Evolutionary conservation across 2,329 filamentous ascomycete species (phyloP).

Genomic region (Colletotrichum karsti): DNA sequence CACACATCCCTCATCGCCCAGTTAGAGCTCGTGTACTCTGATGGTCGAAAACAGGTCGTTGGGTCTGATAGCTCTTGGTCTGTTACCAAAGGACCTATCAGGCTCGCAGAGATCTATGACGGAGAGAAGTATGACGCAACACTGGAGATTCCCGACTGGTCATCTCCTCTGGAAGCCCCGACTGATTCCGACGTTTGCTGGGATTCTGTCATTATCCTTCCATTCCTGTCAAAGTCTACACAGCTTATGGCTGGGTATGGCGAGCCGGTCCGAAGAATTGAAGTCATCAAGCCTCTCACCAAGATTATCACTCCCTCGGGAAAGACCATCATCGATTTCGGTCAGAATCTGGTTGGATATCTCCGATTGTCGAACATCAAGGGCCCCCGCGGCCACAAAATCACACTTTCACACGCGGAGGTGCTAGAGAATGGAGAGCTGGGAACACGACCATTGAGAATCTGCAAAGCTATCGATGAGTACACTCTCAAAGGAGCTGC

Average conservation of each 20-base stretch:
- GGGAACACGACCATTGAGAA: conserved; percentile 44
- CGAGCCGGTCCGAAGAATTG: conserved; percentile 31
- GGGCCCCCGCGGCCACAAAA: conserved; percentile 30
- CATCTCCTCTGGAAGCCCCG: not conserved
- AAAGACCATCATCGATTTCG: conserved; percentile 51
- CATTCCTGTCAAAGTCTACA: not conserved
- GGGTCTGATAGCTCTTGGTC: not conserved
- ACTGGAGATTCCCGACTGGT: conserved; percentile 13
- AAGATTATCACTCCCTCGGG: conserved; percentile 42
- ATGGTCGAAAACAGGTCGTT: not conserved
- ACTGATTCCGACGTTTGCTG: not conserved
- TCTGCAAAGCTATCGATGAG: conserved; percentile 44
- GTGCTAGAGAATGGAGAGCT: conserved; percentile 53
- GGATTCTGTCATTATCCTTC: not conserved
- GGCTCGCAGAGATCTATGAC: conserved; percentile 27
- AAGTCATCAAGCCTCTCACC: conserved; percentile 36
- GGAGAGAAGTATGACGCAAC: conserved; percentile 29
- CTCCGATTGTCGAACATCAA: conserved; percentile 35
- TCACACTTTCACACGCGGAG: conserved; percentile 48
- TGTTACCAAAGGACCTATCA: not conserved
- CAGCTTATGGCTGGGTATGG: conserved; percentile 8
- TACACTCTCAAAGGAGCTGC: conserved; percentile 36
- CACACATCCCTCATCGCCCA: conserved; percentile 1
- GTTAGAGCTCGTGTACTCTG: not conserved
- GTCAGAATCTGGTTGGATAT: conserved; percentile 52